Conservation (phyloP, 805 yeast species). For the Candida ipomoeae region DNA sequence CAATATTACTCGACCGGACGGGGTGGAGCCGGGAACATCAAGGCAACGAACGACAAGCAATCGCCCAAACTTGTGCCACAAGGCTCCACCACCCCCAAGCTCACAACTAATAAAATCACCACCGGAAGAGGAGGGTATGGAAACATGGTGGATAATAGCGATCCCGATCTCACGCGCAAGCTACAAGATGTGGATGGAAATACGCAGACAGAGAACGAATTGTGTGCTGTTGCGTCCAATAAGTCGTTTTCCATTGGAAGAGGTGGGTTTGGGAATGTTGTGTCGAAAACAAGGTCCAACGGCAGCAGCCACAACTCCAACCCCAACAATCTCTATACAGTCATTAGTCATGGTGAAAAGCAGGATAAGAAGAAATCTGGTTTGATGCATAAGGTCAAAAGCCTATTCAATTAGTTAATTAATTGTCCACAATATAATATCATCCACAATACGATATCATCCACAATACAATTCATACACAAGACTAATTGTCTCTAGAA, state of each 20-base stretch:
- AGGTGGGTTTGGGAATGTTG: constrained; percentile 64
- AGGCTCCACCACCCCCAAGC: constrained; percentile 59
- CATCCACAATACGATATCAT: no score
- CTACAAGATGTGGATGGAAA: constrained; percentile 61
- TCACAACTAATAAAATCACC: constrained; percentile 51
- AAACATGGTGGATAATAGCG: constrained; percentile 61
- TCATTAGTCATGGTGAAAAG: constrained; percentile 32
- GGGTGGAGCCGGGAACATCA: constrained; percentile 75
- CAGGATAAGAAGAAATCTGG: constrained; percentile 26
- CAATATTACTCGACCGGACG: constrained; percentile 63
- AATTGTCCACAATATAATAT: no score
- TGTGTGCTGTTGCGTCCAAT: constrained; percentile 42
- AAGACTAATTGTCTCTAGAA: no score
- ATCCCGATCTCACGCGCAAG: constrained; percentile 54
- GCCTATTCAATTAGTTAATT: constrained; percentile 26
- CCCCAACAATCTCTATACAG: constrained; percentile 30
- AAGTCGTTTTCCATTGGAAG: constrained; percentile 53
- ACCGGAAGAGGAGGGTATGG: constrained; percentile 83
- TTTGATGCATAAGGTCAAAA: constrained; percentile 45
- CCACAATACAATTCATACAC: no score
- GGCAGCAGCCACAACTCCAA: constrained; percentile 18
- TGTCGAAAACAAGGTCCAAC: constrained; percentile 29
- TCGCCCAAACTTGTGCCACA: constrained; percentile 54
- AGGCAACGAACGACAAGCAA: constrained; percentile 35
- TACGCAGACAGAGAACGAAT: constrained; percentile 24